phyloP scores from a whole-genome alignment of 169 alveolate genomes.

The Plasmodium vinckei region DNA sequence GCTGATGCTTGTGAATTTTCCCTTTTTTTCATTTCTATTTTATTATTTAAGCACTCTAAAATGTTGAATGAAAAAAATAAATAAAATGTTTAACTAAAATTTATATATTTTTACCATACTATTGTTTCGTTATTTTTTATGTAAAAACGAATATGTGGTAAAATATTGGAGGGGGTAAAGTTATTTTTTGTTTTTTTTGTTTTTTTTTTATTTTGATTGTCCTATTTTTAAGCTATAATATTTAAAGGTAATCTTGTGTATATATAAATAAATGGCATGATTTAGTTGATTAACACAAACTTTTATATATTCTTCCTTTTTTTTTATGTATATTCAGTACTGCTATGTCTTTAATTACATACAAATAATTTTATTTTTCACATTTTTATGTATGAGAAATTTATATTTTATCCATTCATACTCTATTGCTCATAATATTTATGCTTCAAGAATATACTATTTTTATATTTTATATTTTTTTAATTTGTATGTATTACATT shows the following conservation, averaged over 20 bases:
- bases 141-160: no score
- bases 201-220: not conserved
- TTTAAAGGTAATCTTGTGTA: not conserved
- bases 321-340: not conserved
- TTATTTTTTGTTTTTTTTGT: no score
- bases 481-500: not conserved
- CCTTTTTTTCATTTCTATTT: slow-evolving; percentile 49
- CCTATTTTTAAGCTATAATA: not conserved
- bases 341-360: not conserved
- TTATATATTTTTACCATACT: no score
- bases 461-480: slow-evolving; percentile 16
- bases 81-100: not conserved
- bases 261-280: not conserved
- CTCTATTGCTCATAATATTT: not conserved
- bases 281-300: not conserved
- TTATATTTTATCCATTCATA: not conserved
- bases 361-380: not conserved
- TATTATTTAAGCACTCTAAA: not conserved
- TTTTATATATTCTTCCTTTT: not conserved
- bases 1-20: slow-evolving; percentile 17
- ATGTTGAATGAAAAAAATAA: not conserved
- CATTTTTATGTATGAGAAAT: not conserved
- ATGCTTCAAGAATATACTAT: not conserved
- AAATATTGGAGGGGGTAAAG: no score
- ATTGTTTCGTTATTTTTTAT: no score